Conservation (phyloP, 345 rosid genomes). For the Chamaenerion angustifolium region DNA sequence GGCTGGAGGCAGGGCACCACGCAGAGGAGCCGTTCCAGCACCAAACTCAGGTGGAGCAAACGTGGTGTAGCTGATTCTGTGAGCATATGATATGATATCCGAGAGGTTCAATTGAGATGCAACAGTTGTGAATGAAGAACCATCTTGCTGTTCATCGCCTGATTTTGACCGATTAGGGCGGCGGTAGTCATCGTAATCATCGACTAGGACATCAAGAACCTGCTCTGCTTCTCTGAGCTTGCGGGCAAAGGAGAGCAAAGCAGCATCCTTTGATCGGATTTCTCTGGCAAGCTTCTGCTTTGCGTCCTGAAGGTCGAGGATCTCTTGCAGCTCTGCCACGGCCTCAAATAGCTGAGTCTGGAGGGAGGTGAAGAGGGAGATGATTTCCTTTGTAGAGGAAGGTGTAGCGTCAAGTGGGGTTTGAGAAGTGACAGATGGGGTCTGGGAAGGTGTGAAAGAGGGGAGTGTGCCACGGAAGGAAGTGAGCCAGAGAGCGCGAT, state of each 20-base stretch:
- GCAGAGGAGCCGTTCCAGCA: conserved; percentile 74
- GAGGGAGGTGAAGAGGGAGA: conserved; percentile 49
- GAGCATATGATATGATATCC: conserved; percentile 69
- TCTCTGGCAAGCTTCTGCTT: conserved; percentile 48
- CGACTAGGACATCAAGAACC: conserved; percentile 65
- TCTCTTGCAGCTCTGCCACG: conserved; percentile 81
- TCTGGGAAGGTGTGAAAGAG: conserved; percentile 49
- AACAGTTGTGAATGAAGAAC: conserved; percentile 39
- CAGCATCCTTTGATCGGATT: conserved; percentile 40
- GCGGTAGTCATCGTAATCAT: conserved; percentile 72
- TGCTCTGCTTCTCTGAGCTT: conserved; percentile 63
- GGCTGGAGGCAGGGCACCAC: conserved; percentile 87
- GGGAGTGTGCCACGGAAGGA: conserved; percentile 73
- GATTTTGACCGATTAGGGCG: conserved; percentile 40
- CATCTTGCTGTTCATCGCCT: conserved; percentile 17
- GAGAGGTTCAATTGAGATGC: conserved; percentile 60
- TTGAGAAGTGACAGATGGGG: conserved; percentile 21
- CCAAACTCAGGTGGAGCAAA: conserved; percentile 90
- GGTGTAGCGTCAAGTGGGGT: conserved; percentile 45
- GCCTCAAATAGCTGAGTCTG: conserved; percentile 89
- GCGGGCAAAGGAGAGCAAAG: conserved; percentile 52
- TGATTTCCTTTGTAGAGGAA: conserved; percentile 48
- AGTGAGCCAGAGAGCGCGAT: conserved; percentile 60
- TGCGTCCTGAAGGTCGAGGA: conserved; percentile 85
- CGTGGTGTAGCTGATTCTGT: conserved; percentile 80